These are phyloP conservation scores for Alternaria sp. DNA, from an alignment of 2,329 filamentous ascomycete species.

Conservation along the genomic window DNA sequence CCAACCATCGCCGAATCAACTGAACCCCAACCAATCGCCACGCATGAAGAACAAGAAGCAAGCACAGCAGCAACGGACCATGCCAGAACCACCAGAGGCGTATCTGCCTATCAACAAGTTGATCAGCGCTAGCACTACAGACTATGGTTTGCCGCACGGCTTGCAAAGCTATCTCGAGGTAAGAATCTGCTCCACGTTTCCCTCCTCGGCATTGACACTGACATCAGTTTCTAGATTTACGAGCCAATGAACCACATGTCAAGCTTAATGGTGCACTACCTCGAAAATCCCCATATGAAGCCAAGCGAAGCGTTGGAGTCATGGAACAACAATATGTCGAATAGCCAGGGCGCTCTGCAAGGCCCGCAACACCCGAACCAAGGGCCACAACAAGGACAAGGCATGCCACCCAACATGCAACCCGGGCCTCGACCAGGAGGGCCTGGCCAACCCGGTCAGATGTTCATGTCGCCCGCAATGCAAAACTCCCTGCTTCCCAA, in stretches of 20 bases:
- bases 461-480: conserved; percentile 65
- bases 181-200: conserved; percentile 27
- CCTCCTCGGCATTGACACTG: conserved; percentile 25
- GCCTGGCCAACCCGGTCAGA: conserved; percentile 39
- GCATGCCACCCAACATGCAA: conserved; percentile 40
- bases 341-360: conserved; percentile 24
- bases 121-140: conserved; percentile 54
- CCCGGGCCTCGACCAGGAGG: conserved; percentile 42
- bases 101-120: conserved; percentile 54
- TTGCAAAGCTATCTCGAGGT: conserved; percentile 70
- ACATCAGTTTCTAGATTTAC: conserved; percentile 57
- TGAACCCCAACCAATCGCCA: conserved; percentile 63
- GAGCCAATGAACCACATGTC: conserved; percentile 71
- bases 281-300: conserved; percentile 59
- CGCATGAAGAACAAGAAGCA: conserved; percentile 60
- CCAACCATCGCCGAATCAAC: conserved; percentile 53
- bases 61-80: conserved; percentile 40
- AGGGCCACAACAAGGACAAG: conserved; percentile 32
- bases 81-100: conserved; percentile 43
- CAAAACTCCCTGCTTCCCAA: conserved; percentile 59
- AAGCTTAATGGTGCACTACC: conserved; percentile 63
- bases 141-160: conserved; percentile 62
- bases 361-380: conserved; percentile 13
- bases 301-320: conserved; percentile 62
- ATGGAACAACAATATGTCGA: conserved; percentile 55